Base-by-base conservation (phyloP, 208 protist species). In the Trypanosoma brucei region DNA sequence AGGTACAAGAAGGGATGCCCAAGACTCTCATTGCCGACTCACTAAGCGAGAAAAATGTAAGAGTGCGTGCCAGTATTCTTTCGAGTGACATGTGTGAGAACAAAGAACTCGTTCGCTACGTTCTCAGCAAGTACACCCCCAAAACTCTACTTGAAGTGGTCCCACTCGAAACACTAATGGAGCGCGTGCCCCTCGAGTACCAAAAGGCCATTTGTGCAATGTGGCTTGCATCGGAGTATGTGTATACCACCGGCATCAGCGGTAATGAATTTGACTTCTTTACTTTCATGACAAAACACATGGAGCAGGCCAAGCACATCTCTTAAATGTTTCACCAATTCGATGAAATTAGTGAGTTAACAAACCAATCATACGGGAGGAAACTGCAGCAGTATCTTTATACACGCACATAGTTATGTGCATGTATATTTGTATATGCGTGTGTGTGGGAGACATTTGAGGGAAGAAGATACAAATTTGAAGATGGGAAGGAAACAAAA, bases 121-220 rank as follows among this genome's bases (percentile, higher is more conserved):
- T 94, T 61, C 61, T 96, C 55, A 44, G 65, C n/a, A 35, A 76
- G 39, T 91, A 93, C 68, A 81, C 80, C 34, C 93, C 88, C 31
- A 80, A 88, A 70, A 81, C 78, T n/a, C 74, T 96, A 34, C 65
- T 94, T 53, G 68, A 82, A 56, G 70, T 93, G 46, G 75, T 96
- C 11, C 77, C 88, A 37, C 55, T 97, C 22, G 88, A 97, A 46
- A 65, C 71, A 34, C 72, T 98, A 54, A 70, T 95, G 58, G 36
- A 95, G 75, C 86, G 93, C 48, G 90, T 98, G 33, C 96, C 95
- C 36, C 74, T 88, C 54, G 82, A 73, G 55, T 98, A 98, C 72
- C 86, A 97, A 55, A 77, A 91, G 49, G 94, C 96, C 60, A 97
- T 97, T 58, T 96, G 95, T 69, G 81, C 85, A 55, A 85, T 93